Evolutionary conservation across 441 rosid genomes (phyloP), one percentile per base, ranked within the genome.

Genomic region (Erodium chrysanthum): DNA sequence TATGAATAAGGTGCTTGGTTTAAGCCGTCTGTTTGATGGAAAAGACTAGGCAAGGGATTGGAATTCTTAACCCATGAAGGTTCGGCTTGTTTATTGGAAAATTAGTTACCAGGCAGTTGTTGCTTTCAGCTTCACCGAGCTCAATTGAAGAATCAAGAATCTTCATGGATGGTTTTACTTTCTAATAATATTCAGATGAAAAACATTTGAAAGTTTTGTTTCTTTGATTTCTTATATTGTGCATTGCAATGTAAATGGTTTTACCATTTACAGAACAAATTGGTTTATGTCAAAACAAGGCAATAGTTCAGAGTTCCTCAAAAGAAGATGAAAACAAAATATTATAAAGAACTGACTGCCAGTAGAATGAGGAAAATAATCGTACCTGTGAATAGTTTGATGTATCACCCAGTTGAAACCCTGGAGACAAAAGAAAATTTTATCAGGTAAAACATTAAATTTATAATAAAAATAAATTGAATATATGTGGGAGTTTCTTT

Each of bases 321-420:
- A 22, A 58, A 9, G 62, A 58, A 58, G 60, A 54, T 17, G 23
- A 54, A 54, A 54, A 52, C 18, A 56, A 21, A 22, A 21, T 10
- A 58, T 21, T 21, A 58, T 58, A 7, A 8, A 58, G 31, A 58
- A 21, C 23, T 22, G 62, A 10, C 29, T 9, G 31, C 62, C 23
- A 20, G 9, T 56, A 56, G 61, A 56, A 56, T 10, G 12, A 56
- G 61, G 10, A 21, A 18, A 27, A 11, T 3, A 21, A 12, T 25
- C 42, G 7, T 25, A 25, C 3, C 31, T 33, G 31, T 69, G n/a
- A 27, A 31, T 64, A 10, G 15, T 70, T 17, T 31, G 50, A 22
- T 71, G 66, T 37, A 71, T 65, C 29, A 56, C 52, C 58, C 61
- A 54, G 22, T 17, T 54, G 60, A 56, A 56, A 56, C 61, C 61